phyloP scores from a whole-genome alignment of 805 yeast genomes.

The Zygosaccharomyces siamensis region DNA sequence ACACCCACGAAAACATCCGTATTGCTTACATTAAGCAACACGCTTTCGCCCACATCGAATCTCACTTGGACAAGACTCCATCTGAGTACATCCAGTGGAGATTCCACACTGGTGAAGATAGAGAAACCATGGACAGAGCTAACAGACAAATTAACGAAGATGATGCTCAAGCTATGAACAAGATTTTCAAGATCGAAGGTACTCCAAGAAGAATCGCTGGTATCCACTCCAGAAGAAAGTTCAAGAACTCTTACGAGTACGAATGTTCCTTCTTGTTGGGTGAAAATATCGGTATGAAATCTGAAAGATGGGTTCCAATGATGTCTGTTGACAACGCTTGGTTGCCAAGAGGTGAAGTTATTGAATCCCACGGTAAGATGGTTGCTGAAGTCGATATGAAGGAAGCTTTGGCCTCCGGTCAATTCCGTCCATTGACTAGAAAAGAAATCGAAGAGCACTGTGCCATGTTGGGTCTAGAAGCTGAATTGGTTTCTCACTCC shows the following conservation, averaged over 20 bases:
- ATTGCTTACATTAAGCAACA: conserved; percentile 99
- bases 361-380: conserved; percentile 97
- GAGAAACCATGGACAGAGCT: conserved; percentile 99
- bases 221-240: conserved; percentile 96
- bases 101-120: conserved; percentile 99
- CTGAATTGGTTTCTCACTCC: conserved; percentile 99
- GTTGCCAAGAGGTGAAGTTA: conserved; percentile 98
- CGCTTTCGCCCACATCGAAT: conserved; percentile 99
- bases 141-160: conserved; percentile 95
- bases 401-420: conserved; percentile 99
- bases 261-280: conserved; percentile 97
- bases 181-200: conserved; percentile 98
- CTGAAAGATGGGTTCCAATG: conserved; percentile 99
- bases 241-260: conserved; percentile 99
- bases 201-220: conserved; percentile 95
- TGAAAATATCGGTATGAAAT: conserved; percentile 98
- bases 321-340: conserved; percentile 99
- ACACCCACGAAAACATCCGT: conserved; percentile 99
- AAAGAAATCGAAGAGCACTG: conserved; percentile 99
- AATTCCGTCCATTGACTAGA: conserved; percentile 99
- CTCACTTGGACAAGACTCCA: conserved; percentile 98
- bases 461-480: conserved; percentile 95
- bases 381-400: conserved; percentile 99
- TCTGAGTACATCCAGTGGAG: conserved; percentile 99
- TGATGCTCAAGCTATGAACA: conserved; percentile 98